phyloP scores from a whole-genome alignment of 768 basidiomycete species.

The Trametes sanguinea region DNA sequence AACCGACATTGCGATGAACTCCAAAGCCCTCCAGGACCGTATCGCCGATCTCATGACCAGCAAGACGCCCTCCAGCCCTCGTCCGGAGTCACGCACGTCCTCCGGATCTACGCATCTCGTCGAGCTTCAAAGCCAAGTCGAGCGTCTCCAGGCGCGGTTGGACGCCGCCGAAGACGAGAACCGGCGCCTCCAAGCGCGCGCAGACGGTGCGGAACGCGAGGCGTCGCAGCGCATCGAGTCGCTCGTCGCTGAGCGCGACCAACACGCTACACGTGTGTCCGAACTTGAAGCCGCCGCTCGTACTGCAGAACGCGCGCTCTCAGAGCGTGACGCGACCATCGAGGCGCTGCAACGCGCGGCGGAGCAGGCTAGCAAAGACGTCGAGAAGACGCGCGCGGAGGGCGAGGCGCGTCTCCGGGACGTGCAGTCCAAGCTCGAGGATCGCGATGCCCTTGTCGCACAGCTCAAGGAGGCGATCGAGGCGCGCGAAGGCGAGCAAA shows the following conservation, averaged over 20 bases:
- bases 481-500: slow-evolving; percentile 51
- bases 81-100: slow-evolving; percentile 40
- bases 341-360: slow-evolving; percentile 50
- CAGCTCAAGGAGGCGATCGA: slow-evolving; percentile 56
- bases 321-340: slow-evolving; percentile 46
- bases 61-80: slow-evolving; percentile 36
- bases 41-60: slow-evolving; percentile 47
- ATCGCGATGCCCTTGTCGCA: slow-evolving; percentile 44
- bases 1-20: slow-evolving; percentile 42
- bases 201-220: slow-evolving; percentile 23
- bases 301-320: slow-evolving; percentile 43
- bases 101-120: slow-evolving; percentile 28
- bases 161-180: slow-evolving; percentile 74
- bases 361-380: slow-evolving; percentile 39
- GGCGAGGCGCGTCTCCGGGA: slow-evolving; percentile 45
- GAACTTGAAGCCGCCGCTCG: slow-evolving; percentile 48
- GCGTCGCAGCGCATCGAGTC: slow-evolving; percentile 24
- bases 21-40: slow-evolving; percentile 49
- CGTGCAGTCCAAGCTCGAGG: slow-evolving; percentile 46
- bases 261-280: slow-evolving; percentile 39
- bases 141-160: slow-evolving; percentile 49
- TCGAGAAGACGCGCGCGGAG: slow-evolving; percentile 51
- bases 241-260: slow-evolving; percentile 48
- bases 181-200: slow-evolving; percentile 47
- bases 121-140: slow-evolving; percentile 42